Evolutionary conservation across 2,329 filamentous ascomycete genomes (phyloP), one percentile per base, ranked within the genome.

Genomic region (Stachybotrys chartarum): DNA sequence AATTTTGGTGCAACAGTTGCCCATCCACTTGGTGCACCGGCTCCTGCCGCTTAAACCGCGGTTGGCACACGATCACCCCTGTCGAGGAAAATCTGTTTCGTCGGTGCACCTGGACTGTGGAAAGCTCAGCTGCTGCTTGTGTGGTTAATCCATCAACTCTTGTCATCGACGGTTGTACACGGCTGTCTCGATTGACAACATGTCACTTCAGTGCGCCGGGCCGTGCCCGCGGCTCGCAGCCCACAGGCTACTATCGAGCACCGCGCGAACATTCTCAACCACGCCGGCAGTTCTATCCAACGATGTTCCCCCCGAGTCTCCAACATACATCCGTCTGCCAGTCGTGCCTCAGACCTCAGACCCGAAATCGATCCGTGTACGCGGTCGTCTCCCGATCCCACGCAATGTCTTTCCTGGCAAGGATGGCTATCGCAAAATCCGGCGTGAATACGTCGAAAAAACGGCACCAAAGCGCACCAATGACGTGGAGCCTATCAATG

Each of bases 271-370:
- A 39, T 70, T 74, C 56, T 71, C 70, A 24, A 68, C 66, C 7
- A 70, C 69, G 30, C 60, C 67, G 53, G 60, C 69, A 50, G 70
- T 72, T 65, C 56, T 68, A 7, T 51, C 3, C 66, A 77, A 83
- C 57, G 75, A 77, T 50, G 88, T 92, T 60, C 87, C 87, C 17
- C 93, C 94, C 51, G 90, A 97, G 69, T 96, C 91, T 42, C 93
- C 94, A 50, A 82, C 83, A 60, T 97, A 88, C 77, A 88, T 97
- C 73, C 85, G 90, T 61, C 78, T 97, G 55, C 93, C 92, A 51
- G 79, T 80, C 62, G 82, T 88, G 51, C 81, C 84, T n/a, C 91
- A 96, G 69, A 84, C 86, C 52, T 79, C 82, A 35, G 76, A 81
- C 61, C 68, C 68, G 14, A 73, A 70, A 58, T 72, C 66, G 2